phyloP scores from a whole-genome alignment of 441 rosid species.

The Populus hybrid region DNA sequence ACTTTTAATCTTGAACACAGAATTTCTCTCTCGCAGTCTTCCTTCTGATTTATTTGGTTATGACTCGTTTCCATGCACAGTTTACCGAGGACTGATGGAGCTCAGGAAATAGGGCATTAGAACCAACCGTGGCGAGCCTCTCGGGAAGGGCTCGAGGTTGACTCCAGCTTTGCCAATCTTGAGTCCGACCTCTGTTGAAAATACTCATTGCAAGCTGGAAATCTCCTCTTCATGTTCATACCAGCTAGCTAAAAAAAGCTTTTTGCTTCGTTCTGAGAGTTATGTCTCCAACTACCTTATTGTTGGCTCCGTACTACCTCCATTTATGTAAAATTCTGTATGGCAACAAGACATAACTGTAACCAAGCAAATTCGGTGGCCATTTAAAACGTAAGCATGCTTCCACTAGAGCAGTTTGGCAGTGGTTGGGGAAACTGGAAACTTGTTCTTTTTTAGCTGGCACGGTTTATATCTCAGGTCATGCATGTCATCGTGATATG shows the following conservation, averaged over 20 bases:
- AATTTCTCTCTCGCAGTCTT: no score
- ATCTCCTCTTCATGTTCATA: neutral
- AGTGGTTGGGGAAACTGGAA: no score
- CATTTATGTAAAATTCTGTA: neutral
- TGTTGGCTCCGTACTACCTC: neutral
- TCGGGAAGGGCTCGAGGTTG: conserved; percentile 49
- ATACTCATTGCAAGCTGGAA: neutral
- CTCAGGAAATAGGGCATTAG: conserved; percentile 69
- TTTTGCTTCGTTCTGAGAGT: neutral
- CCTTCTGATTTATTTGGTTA: neutral
- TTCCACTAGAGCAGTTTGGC: neutral
- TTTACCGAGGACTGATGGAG: conserved; percentile 80
- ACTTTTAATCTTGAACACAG: no score
- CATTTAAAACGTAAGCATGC: neutral
- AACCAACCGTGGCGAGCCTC: conserved; percentile 72
- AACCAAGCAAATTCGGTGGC: neutral
- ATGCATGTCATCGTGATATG: no score
- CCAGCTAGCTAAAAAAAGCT: neutral
- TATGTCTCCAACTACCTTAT: neutral
- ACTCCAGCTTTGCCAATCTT: conserved; percentile 29
- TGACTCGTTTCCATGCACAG: conserved; percentile 33
- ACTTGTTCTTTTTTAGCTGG: no score
- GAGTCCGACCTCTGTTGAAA: conserved; percentile 36
- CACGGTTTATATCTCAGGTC: no score
- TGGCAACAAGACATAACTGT: neutral